These are phyloP conservation scores for Penicillium fimorum DNA, from an alignment of 495 filamentous ascomycete genomes.

Conservation along the genomic window DNA sequence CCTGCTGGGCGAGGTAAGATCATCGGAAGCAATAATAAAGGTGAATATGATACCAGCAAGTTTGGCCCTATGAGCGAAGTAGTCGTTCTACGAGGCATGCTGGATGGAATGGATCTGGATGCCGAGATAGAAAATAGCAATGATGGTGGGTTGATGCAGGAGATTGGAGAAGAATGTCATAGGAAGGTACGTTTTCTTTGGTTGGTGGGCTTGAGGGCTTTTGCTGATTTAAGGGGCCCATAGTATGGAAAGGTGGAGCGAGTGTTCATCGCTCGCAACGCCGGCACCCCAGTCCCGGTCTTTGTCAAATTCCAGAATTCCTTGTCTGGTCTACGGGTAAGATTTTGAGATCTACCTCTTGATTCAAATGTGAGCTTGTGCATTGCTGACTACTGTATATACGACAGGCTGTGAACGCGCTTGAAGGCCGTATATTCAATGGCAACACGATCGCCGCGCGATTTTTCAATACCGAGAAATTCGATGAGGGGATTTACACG, in stretches of 20 bases:
- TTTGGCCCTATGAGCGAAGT: conserved; percentile 79
- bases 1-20: conserved; percentile 74
- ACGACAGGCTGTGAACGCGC: conserved; percentile 76
- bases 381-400: conserved; percentile 3
- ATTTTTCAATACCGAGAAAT: conserved; percentile 79
- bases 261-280: conserved; percentile 65
- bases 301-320: conserved; percentile 88
- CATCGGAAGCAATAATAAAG: conserved; percentile 59
- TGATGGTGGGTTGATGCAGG: conserved; percentile 75
- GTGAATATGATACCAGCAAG: conserved; percentile 52
- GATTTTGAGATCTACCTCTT: conserved; percentile 24
- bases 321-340: conserved; percentile 76
- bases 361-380: not conserved
- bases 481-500: conserved; percentile 69
- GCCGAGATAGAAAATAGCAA: conserved; percentile 57
- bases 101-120: conserved; percentile 74
- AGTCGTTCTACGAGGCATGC: conserved; percentile 75
- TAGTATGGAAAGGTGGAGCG: conserved; percentile 85
- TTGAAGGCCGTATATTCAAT: conserved; percentile 81
- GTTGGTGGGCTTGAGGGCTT: not conserved
- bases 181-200: conserved; percentile 56
- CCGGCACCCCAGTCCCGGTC: conserved; percentile 57
- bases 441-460: conserved; percentile 75
- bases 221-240: conserved; percentile 12
- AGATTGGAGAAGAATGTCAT: conserved; percentile 90